phyloP scores from a whole-genome alignment of 345 rosid species.

The Corymbia maculata region DNA sequence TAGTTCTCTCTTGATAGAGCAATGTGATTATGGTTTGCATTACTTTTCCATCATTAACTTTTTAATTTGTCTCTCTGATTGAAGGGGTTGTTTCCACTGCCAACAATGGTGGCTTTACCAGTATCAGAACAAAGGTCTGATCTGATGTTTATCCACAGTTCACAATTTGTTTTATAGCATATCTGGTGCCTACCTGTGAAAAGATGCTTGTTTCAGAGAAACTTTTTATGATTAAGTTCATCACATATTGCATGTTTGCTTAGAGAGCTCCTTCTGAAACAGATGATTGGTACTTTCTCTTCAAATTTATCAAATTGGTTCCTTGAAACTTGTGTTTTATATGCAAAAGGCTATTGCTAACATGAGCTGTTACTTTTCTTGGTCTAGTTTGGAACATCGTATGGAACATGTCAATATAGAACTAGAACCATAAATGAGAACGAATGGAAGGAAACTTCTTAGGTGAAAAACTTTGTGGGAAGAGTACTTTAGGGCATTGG shows the following conservation, averaged over 20 bases:
- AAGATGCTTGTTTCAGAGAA: neutral
- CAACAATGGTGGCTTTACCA: constrained; percentile 90
- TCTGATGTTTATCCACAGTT: neutral
- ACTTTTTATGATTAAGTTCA: neutral
- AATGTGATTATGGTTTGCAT: neutral
- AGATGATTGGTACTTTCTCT: neutral
- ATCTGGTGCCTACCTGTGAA: neutral
- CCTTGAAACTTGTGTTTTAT: neutral
- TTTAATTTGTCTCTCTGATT: neutral
- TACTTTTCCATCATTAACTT: neutral
- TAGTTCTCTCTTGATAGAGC: neutral
- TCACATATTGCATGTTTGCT: neutral
- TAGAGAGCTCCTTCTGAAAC: neutral
- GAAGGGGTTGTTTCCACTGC: constrained; percentile 83
- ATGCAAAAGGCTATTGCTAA: neutral
- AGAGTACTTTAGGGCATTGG: neutral
- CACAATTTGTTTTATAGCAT: neutral
- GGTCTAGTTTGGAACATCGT: neutral
- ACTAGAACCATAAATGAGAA: neutral
- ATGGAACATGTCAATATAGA: neutral
- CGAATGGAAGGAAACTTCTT: neutral
- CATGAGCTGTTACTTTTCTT: neutral
- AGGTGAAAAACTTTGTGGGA: neutral
- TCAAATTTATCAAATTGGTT: neutral
- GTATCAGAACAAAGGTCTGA: constrained; percentile 75